phyloP scores from a whole-genome alignment of 352 stramenopile genomes.

The Phytophthora pini region DNA sequence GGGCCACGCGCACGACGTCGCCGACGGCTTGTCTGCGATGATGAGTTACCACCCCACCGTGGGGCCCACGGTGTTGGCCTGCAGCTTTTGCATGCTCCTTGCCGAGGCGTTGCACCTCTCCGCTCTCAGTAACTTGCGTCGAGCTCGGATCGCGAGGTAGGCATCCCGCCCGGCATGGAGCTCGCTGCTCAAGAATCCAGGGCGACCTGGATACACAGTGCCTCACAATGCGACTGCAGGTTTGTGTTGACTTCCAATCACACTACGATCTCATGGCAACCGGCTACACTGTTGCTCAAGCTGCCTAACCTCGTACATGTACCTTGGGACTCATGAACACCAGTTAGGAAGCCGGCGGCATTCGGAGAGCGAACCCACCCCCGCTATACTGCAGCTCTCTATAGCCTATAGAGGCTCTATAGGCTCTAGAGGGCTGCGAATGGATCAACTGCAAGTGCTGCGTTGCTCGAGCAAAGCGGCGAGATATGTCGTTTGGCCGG shows the following conservation, averaged over 20 bases:
- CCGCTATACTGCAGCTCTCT: background rate
- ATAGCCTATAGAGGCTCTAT: no score
- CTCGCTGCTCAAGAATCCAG: slow-evolving; percentile 5
- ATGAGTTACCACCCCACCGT: background rate
- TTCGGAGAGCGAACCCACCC: slow-evolving; percentile 3
- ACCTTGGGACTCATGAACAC: no score
- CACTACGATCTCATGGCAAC: slow-evolving; percentile 1
- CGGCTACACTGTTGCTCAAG: background rate
- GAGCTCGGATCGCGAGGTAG: slow-evolving; percentile 11
- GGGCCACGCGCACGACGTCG: background rate
- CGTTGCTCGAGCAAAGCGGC: background rate
- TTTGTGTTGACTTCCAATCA: slow-evolving; percentile 12
- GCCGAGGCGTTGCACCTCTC: background rate
- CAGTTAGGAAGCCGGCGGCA: no score
- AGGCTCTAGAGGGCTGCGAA: background rate
- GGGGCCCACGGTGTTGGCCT: background rate
- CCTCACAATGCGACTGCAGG: slow-evolving; percentile 8
- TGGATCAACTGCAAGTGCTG: slow-evolving; percentile 8
- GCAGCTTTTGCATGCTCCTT: background rate
- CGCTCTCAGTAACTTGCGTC: slow-evolving; percentile 3
- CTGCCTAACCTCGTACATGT: no score
- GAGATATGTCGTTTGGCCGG: background rate
- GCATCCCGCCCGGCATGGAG: background rate
- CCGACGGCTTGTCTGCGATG: background rate
- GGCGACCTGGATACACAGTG: background rate